Evolutionary conservation across 352 stramenopile species (phyloP).

Genomic region (Globisporangium camurandrum): DNA sequence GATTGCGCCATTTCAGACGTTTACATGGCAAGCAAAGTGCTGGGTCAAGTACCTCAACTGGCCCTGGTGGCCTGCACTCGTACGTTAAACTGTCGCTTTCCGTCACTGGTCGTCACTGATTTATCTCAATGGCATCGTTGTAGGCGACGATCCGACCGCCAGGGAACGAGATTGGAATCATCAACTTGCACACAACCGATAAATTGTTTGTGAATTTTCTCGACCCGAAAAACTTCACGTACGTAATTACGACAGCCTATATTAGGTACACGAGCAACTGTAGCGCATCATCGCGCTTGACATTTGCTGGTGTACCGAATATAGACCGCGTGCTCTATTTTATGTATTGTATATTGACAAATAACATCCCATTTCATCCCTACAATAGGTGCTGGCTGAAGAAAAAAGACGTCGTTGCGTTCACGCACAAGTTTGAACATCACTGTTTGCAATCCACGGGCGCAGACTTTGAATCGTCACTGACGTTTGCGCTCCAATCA

Average conservation of each 20-base stretch:
- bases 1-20: slow-evolving; percentile 67
- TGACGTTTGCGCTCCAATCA: slow-evolving; percentile 30
- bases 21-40: slow-evolving; percentile 68
- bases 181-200: slow-evolving; percentile 25
- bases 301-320: no score
- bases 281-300: no score
- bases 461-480: slow-evolving; percentile 32
- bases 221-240: slow-evolving; percentile 29
- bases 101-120: not conserved
- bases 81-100: slow-evolving; percentile 13
- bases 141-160: slow-evolving; percentile 56
- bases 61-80: slow-evolving; percentile 64
- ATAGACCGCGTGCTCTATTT: no score
- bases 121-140: not conserved
- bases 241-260: no score
- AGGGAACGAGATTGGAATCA: slow-evolving; percentile 30
- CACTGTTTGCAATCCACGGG: slow-evolving; percentile 21
- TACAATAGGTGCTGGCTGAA: slow-evolving; percentile 39
- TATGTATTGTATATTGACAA: no score
- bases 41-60: slow-evolving; percentile 81
- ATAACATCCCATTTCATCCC: no score
- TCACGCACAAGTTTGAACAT: slow-evolving; percentile 31
- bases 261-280: no score
- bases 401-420: slow-evolving; percentile 25
- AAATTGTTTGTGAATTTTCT: slow-evolving; percentile 54